These are phyloP conservation scores for Solanum neorickii DNA, from an alignment of 257 asterid species.

Conservation along the genomic window DNA sequence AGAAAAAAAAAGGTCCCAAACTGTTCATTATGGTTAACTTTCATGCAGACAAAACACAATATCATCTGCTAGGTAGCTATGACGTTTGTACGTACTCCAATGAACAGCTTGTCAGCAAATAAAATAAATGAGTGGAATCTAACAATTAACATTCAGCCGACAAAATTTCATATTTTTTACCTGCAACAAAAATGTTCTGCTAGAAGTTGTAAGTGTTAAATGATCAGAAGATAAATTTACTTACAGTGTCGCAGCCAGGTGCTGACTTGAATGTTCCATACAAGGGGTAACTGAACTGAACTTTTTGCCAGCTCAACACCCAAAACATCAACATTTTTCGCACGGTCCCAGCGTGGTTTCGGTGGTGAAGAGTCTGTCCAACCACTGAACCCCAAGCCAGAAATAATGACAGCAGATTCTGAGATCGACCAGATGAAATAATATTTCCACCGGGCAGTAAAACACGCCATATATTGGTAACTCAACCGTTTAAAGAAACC, in stretches of 20 bases:
- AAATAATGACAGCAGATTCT: conserved; percentile 76
- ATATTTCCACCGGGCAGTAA: conserved; percentile 95
- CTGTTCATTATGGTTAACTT: background rate
- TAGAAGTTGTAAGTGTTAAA: background rate
- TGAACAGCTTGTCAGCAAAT: background rate
- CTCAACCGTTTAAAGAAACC: conserved; percentile 72
- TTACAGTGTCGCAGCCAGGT: conserved; percentile 99
- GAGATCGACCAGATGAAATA: conserved; percentile 97
- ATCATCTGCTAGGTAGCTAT: background rate
- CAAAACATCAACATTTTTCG: conserved; percentile 78
- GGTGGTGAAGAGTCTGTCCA: conserved; percentile 73
- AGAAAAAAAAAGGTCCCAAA: background rate
- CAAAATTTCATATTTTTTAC: background rate
- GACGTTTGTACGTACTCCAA: background rate
- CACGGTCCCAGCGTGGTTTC: conserved; percentile 81
- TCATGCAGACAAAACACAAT: background rate
- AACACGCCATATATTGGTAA: conserved; percentile 84
- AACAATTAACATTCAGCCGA: background rate
- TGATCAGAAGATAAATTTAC: conserved; percentile 17
- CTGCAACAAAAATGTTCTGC: background rate
- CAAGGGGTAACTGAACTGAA: conserved; percentile 79
- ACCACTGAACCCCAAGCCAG: conserved; percentile 97
- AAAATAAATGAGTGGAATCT: background rate
- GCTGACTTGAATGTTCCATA: conserved; percentile 99
- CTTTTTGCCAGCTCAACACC: conserved; percentile 92